phyloP scores from a whole-genome alignment of 2,329 filamentous ascomycete species.

The Colletotrichum cuscutae region DNA sequence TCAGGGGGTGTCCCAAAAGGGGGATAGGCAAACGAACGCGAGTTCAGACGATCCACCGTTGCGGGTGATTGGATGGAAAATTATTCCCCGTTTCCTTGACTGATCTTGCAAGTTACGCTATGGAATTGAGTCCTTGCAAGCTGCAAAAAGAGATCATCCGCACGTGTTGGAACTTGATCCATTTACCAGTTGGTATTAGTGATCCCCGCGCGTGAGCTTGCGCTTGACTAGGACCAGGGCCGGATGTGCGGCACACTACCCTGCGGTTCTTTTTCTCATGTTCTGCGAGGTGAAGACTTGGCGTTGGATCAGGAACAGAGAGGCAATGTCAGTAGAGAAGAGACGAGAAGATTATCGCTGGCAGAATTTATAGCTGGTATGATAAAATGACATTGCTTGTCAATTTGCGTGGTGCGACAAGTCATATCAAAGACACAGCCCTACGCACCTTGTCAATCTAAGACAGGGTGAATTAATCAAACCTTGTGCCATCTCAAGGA shows the following conservation, averaged over 20 bases:
- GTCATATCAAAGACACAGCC: neutral
- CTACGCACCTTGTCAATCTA: no score
- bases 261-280: neutral
- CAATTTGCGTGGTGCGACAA: neutral
- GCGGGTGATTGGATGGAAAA: constrained; percentile 17
- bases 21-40: neutral
- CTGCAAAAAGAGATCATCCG: neutral
- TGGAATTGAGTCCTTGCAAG: no score
- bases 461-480: no score
- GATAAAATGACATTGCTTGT: neutral
- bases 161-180: neutral
- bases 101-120: neutral
- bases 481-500: neutral
- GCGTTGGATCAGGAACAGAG: neutral
- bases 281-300: neutral
- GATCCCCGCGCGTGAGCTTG: neutral
- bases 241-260: constrained; percentile 8
- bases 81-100: constrained; percentile 1
- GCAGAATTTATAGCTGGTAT: neutral
- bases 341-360: neutral
- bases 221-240: constrained; percentile 10
- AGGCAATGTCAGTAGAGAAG: neutral
- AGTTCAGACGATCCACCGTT: neutral
- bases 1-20: neutral
- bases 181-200: neutral